A percentile compares a stretch with the other conserved stretches of the same genome.
phyloP scores from a whole-genome alignment of 2,329 filamentous ascomycete species.

The Venturia nashicola region DNA sequence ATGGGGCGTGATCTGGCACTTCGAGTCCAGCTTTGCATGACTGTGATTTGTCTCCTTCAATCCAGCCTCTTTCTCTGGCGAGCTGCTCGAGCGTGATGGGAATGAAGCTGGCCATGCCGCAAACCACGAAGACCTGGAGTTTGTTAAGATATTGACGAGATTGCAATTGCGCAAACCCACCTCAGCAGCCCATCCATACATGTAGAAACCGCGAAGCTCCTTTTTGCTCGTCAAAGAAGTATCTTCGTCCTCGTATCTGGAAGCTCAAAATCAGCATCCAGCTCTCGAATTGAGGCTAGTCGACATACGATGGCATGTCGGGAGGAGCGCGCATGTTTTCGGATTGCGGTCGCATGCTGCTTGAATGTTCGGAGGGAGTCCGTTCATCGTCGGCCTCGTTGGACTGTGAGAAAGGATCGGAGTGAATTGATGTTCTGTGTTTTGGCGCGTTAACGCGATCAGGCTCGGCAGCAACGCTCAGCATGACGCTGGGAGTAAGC shows the following conservation, averaged over 20 bases:
- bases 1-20: background rate
- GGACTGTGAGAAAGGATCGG: slow-evolving; percentile 12
- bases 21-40: slow-evolving; percentile 53
- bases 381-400: slow-evolving; percentile 34
- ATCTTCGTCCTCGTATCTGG: slow-evolving; percentile 65
- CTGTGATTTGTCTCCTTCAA: slow-evolving; percentile 62
- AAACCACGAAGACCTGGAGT: slow-evolving; percentile 25
- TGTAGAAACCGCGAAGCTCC: slow-evolving; percentile 90
- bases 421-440: background rate
- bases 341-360: slow-evolving; percentile 21
- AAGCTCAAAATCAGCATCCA: background rate
- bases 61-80: slow-evolving; percentile 80
- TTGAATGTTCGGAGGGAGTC: slow-evolving; percentile 16
- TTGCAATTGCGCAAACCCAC: slow-evolving; percentile 14
- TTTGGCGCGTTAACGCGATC: background rate
- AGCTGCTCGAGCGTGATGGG: slow-evolving; percentile 91
- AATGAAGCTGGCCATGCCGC: slow-evolving; percentile 81
- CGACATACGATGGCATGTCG: background rate
- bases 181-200: slow-evolving; percentile 91
- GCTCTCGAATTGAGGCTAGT: background rate
- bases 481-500: background rate
- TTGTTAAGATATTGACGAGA: background rate
- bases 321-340: background rate
- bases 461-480: background rate
- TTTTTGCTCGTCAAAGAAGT: slow-evolving; percentile 74